These are phyloP conservation scores for Dissophora ornata DNA, from an alignment of 192 early-diverging fungal species.

Conservation along the genomic window DNA sequence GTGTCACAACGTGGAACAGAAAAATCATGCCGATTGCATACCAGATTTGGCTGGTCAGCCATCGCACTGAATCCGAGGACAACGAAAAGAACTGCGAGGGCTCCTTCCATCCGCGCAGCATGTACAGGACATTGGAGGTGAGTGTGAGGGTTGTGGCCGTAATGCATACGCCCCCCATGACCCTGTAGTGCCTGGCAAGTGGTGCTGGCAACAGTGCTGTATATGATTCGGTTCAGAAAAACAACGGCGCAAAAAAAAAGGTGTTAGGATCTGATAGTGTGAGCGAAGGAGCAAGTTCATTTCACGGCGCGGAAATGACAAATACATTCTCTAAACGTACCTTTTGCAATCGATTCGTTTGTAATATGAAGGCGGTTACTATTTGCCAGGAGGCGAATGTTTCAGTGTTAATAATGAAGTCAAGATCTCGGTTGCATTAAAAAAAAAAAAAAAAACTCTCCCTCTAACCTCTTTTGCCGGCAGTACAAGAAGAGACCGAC, in stretches of 20 bases:
- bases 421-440: too few relatives aligned
- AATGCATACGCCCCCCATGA: slow-evolving; percentile 42
- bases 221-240: too few relatives aligned
- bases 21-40: slow-evolving; percentile 51
- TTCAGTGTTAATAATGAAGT: too few relatives aligned
- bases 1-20: slow-evolving; percentile 49
- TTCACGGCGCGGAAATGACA: too few relatives aligned
- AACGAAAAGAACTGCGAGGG: slow-evolving; percentile 20
- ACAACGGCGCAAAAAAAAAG: too few relatives aligned
- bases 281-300: too few relatives aligned
- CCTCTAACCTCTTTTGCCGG: slow-evolving; percentile 32
- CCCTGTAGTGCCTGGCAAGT: slow-evolving; percentile 23
- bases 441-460: too few relatives aligned
- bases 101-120: slow-evolving; percentile 51
- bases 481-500: slow-evolving; percentile 36
- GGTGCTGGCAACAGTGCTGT: slow-evolving; percentile 48
- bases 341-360: slow-evolving; percentile 50
- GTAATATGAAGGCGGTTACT: slow-evolving; percentile 38
- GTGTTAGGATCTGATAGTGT: too few relatives aligned
- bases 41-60: slow-evolving; percentile 53
- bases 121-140: slow-evolving; percentile 37
- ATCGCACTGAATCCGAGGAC: slow-evolving; percentile 23
- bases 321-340: too few relatives aligned
- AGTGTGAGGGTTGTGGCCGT: slow-evolving; percentile 25
- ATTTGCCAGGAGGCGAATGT: neutral